Evolutionary conservation across 139 green algal genomes (phyloP).

Genomic region (Chlamydomonas applanata): DNA sequence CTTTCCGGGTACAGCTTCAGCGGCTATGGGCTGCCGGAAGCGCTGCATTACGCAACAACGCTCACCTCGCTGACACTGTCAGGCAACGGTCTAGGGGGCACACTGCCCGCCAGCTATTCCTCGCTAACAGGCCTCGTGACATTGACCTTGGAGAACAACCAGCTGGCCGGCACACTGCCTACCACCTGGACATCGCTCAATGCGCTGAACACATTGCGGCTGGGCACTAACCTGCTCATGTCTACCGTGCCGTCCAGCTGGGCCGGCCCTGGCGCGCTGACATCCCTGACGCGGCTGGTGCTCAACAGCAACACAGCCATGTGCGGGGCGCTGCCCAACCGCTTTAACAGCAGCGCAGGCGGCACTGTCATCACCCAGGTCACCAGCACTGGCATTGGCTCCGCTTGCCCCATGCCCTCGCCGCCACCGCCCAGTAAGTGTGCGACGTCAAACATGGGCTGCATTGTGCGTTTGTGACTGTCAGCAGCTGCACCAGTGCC

Average conservation of each 20-base stretch:
- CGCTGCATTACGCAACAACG: no score
- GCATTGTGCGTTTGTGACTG: no score
- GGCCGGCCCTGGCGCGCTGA: conserved; percentile 1
- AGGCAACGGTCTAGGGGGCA: background rate
- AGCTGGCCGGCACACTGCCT: conserved; percentile 20
- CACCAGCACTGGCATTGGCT: background rate
- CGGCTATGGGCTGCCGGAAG: no score
- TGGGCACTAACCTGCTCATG: conserved; percentile 10
- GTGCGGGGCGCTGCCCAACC: conserved; percentile 11
- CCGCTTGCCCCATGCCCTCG: background rate
- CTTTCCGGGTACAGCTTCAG: background rate
- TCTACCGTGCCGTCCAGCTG: conserved; percentile 8
- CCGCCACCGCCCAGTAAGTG: background rate
- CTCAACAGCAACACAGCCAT: conserved; percentile 1
- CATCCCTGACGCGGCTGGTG: conserved; percentile 6
- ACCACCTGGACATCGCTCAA: conserved; percentile 1
- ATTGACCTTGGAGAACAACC: background rate
- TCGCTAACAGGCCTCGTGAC: conserved; percentile 3
- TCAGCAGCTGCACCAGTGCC: no score
- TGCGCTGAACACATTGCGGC: background rate
- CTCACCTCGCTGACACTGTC: no score
- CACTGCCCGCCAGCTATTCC: background rate
- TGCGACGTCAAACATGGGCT: no score
- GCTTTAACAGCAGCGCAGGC: background rate
- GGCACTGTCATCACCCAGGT: no score